Conservation (phyloP, 306 rosid genomes). For the Lathyrus oleraceus region DNA sequence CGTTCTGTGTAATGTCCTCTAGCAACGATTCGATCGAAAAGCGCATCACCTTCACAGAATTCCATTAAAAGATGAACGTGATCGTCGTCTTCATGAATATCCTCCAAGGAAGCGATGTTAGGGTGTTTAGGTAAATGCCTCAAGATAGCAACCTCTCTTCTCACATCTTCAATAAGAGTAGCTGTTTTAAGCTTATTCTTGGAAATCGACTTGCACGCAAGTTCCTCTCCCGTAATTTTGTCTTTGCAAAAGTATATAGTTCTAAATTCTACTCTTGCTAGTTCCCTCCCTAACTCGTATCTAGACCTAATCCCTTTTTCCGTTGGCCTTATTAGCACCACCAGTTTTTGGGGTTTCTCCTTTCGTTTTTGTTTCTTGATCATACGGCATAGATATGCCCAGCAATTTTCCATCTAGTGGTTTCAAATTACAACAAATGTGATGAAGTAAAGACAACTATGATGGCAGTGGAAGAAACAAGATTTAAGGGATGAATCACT, state of each 20-base stretch:
- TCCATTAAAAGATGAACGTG: conserved; percentile 94
- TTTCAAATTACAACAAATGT: too few species aligned
- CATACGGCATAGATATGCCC: too few species aligned
- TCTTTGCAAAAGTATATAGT: conserved; percentile 64
- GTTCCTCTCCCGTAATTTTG: conserved; percentile 44
- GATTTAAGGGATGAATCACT: too few species aligned
- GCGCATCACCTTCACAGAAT: conserved; percentile 86
- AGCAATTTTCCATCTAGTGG: too few species aligned
- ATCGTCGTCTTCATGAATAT: conserved; percentile 70
- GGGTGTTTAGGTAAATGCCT: conserved; percentile 62
- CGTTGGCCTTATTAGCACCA: too few species aligned
- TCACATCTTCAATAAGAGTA: conserved; percentile 72
- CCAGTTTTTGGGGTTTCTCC: too few species aligned
- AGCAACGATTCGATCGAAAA: conserved; percentile 86
- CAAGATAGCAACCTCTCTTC: conserved; percentile 94
- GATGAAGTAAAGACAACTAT: too few species aligned
- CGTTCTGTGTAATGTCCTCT: conserved; percentile 90
- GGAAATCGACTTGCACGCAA: conserved; percentile 81
- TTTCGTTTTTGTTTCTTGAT: too few species aligned
- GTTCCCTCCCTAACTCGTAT: conserved; percentile 74
- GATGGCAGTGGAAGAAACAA: too few species aligned
- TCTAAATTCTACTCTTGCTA: conserved; percentile 89
- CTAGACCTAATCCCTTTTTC: conserved; percentile 44
- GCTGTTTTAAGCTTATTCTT: conserved; percentile 79
- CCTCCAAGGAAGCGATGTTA: conserved; percentile 67